Conservation (phyloP, 495 filamentous ascomycete genomes). For the Neurospora sp. region DNA sequence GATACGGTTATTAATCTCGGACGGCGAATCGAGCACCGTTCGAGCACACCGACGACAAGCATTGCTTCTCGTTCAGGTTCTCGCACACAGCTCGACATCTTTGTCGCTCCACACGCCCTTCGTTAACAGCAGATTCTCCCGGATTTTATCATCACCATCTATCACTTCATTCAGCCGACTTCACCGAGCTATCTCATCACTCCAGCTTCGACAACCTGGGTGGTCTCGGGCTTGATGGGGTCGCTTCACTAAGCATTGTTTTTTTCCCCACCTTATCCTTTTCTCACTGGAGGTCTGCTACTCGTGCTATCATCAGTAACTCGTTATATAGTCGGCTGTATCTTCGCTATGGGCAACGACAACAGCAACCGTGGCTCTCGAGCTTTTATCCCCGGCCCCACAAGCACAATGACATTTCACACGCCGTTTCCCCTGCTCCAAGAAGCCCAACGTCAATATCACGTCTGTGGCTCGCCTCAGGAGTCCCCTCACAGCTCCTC, state of each 20-base stretch:
- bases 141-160: background rate
- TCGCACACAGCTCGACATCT: background rate
- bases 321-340: background rate
- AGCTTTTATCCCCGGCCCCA: conserved; percentile 2
- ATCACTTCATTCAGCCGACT: background rate
- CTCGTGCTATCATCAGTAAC: background rate
- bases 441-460: conserved; percentile 4
- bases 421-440: conserved; percentile 2
- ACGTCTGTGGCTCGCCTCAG: conserved; percentile 3
- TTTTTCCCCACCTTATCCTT: background rate
- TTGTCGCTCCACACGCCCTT: background rate
- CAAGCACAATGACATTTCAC: conserved; percentile 6
- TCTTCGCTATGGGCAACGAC: conserved; percentile 9
- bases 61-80: background rate
- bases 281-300: background rate
- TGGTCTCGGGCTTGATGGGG: background rate
- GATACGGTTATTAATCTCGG: conserved; percentile 2
- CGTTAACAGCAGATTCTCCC: background rate
- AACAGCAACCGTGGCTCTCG: background rate
- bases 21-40: conserved; percentile 1
- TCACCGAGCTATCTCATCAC: background rate
- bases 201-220: background rate
- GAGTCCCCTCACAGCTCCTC: conserved; percentile 6
- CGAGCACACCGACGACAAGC: background rate
- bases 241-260: background rate